Evolutionary conservation across 2,329 filamentous ascomycete genomes (phyloP).

Genomic region (Elsinoe fawcettii): DNA sequence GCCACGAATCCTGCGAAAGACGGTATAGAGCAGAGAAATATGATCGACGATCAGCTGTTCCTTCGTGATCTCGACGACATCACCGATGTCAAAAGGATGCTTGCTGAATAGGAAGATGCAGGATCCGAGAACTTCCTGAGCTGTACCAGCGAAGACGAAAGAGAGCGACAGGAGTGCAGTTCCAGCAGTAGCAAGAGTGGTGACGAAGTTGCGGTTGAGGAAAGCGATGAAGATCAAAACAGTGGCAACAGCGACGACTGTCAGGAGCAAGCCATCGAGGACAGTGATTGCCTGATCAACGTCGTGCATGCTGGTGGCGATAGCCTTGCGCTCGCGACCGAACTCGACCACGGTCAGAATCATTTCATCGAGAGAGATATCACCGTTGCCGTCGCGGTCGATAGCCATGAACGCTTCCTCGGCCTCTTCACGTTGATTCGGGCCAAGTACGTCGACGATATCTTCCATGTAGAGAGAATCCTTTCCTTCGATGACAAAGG

Average conservation of each 20-base stretch:
- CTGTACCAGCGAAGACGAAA: conserved; percentile 87
- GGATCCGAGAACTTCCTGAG: conserved; percentile 92
- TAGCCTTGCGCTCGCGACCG: conserved; percentile 77
- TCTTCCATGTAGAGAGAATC: conserved; percentile 75
- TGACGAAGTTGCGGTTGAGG: conserved; percentile 77
- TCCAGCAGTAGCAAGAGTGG: conserved; percentile 79
- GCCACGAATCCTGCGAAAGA: conserved; percentile 77
- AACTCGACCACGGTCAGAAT: conserved; percentile 77
- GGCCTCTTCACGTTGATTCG: conserved; percentile 64
- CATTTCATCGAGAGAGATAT: conserved; percentile 95
- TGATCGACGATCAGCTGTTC: conserved; percentile 77
- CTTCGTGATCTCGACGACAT: conserved; percentile 73
- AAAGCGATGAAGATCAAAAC: conserved; percentile 63
- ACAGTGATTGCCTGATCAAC: conserved; percentile 90
- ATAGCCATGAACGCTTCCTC: conserved; percentile 76
- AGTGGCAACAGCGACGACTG: conserved; percentile 70
- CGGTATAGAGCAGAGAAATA: conserved; percentile 86
- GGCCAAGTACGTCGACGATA: conserved; percentile 77
- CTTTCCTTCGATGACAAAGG: conserved; percentile 83
- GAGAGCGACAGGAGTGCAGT: conserved; percentile 91
- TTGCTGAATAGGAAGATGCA: conserved; percentile 99
- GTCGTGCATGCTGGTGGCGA: conserved; percentile 91
- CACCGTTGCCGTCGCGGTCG: conserved; percentile 83
- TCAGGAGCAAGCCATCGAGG: conserved; percentile 76
- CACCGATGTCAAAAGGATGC: conserved; percentile 92